phyloP scores from a whole-genome alignment of 2,329 filamentous ascomycete species.

The Coleophoma eucalyptorum region DNA sequence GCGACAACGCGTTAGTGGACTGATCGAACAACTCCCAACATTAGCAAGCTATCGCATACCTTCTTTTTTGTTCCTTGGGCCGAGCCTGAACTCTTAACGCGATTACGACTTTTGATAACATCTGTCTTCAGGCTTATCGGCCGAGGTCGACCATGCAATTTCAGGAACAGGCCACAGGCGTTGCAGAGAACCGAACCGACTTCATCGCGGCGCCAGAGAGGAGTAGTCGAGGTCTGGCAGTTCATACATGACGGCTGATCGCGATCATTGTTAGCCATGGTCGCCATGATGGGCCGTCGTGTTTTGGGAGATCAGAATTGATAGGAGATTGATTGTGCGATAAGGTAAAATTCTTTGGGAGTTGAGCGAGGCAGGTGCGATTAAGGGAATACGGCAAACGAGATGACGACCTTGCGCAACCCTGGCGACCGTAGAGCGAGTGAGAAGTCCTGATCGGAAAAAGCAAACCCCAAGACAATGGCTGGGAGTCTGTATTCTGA shows the following conservation, averaged over 20 bases:
- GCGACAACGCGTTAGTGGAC: slow-evolving; percentile 17
- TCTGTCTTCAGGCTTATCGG: slow-evolving; percentile 98
- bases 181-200: slow-evolving; percentile 95
- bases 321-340: slow-evolving; percentile 12
- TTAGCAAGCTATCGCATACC: slow-evolving; percentile 43
- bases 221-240: slow-evolving; percentile 91
- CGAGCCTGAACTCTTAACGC: slow-evolving; percentile 82
- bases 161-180: slow-evolving; percentile 94
- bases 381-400: not conserved
- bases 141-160: slow-evolving; percentile 88
- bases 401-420: too few relatives aligned
- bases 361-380: not conserved
- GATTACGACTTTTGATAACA: slow-evolving; percentile 98
- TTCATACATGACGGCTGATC: slow-evolving; percentile 94
- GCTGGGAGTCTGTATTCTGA: too few relatives aligned
- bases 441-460: too few relatives aligned
- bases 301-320: slow-evolving; percentile 7
- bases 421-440: too few relatives aligned
- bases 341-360: slow-evolving; percentile 7
- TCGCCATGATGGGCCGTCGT: slow-evolving; percentile 40
- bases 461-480: too few relatives aligned
- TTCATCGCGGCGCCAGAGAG: slow-evolving; percentile 96
- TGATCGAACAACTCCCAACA: too few relatives aligned
- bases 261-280: slow-evolving; percentile 42
- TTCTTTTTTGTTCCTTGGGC: slow-evolving; percentile 78